Percentiles rank a stretch among this genome's conserved stretches.
Conservation (phyloP, 23 red algal genomes). For the Gracilaria domingensis region DNA sequence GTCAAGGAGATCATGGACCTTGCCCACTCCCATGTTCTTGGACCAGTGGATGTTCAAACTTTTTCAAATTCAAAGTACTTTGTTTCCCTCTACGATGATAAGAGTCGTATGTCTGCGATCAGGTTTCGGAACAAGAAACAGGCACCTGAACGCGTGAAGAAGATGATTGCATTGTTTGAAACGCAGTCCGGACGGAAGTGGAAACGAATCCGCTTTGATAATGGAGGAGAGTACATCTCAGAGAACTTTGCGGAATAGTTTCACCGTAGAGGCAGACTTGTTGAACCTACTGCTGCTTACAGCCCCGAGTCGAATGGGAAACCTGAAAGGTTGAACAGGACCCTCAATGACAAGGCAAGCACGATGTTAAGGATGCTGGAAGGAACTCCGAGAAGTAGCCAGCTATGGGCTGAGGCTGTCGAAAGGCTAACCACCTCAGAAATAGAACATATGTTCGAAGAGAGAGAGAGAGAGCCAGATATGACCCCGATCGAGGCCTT, state of each 20-base stretch:
- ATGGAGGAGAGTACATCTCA: background rate
- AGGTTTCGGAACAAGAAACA: no score
- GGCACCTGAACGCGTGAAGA: no score
- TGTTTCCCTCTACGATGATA: no score
- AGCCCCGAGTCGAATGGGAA: constrained; percentile 17
- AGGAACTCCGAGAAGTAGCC: no score
- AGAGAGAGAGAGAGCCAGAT: no score
- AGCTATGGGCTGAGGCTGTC: background rate
- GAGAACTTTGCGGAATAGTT: background rate
- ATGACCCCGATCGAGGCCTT: no score
- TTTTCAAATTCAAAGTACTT: background rate
- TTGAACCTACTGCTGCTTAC: background rate
- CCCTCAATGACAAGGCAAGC: background rate
- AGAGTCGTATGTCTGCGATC: no score
- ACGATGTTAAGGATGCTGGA: background rate
- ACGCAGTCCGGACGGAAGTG: background rate
- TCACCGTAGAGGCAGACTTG: background rate
- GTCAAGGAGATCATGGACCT: background rate
- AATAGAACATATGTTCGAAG: background rate
- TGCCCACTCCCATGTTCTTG: background rate
- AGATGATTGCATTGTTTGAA: no score
- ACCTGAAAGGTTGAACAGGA: constrained; percentile 8
- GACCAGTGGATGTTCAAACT: background rate
- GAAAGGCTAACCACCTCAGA: background rate
- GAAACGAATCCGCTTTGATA: background rate